Evolutionary conservation across 2,329 filamentous ascomycete genomes (phyloP).

Genomic region (Fusarium nygamai): DNA sequence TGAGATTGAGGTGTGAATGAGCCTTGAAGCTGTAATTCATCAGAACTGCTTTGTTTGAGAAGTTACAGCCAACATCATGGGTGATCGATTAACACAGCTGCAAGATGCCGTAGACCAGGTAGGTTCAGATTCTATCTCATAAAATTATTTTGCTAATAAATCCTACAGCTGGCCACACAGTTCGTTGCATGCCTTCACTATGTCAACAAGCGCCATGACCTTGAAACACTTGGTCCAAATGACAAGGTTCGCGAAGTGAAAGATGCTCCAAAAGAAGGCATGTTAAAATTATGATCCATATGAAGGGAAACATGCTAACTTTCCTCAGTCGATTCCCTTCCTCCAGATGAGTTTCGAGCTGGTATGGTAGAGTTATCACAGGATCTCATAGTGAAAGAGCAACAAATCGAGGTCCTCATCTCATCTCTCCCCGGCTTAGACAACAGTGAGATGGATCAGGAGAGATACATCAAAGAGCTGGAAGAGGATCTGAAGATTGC

Average conservation of each 20-base stretch:
- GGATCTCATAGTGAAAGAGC: slow-evolving; percentile 81
- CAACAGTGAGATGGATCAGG: slow-evolving; percentile 81
- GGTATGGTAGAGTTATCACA: slow-evolving; percentile 78
- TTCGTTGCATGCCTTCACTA: slow-evolving; percentile 75
- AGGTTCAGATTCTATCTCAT: slow-evolving; percentile 24
- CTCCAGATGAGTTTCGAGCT: slow-evolving; percentile 71
- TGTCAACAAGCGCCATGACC: slow-evolving; percentile 74
- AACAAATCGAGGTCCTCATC: slow-evolving; percentile 83
- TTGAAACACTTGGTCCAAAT: slow-evolving; percentile 65
- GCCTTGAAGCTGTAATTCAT: neutral
- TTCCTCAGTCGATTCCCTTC: slow-evolving; percentile 66
- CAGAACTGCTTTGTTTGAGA: neutral
- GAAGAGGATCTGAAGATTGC: slow-evolving; percentile 72
- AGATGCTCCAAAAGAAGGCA: slow-evolving; percentile 63
- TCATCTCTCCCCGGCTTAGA: slow-evolving; percentile 80
- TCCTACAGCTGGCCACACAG: slow-evolving; percentile 69
- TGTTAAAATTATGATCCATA: neutral
- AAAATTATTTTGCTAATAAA: slow-evolving; percentile 3
- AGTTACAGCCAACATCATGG: slow-evolving; percentile 59
- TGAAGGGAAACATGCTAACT: neutral
- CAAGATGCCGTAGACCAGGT: slow-evolving; percentile 89
- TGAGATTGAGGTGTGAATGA: neutral
- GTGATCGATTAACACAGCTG: slow-evolving; percentile 82
- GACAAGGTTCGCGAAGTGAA: slow-evolving; percentile 70
- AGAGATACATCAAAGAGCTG: slow-evolving; percentile 70